Conservation (phyloP, 495 filamentous ascomycete genomes). For the Penicillium canariense region DNA sequence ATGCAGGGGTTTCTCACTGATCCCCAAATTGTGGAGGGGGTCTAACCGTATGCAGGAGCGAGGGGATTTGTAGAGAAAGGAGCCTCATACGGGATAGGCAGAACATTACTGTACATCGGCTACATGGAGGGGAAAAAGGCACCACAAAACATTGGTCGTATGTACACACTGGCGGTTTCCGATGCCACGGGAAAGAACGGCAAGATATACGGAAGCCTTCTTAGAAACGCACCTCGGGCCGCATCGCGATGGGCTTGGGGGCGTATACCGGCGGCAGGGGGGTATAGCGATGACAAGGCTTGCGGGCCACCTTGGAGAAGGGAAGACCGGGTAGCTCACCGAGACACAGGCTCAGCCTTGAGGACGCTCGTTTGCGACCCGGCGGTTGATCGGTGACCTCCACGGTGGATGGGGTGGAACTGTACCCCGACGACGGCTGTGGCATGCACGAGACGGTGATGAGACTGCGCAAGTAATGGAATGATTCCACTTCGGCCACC, state of each 20-base stretch:
- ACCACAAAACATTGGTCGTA: not conserved
- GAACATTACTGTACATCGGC: not conserved
- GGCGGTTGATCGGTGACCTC: not conserved
- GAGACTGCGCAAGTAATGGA: slow-evolving; percentile 26
- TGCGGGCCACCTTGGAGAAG: slow-evolving; percentile 7
- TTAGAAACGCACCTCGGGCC: slow-evolving; percentile 28
- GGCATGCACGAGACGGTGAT: slow-evolving; percentile 24
- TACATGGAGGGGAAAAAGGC: not conserved
- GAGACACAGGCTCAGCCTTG: slow-evolving; percentile 19
- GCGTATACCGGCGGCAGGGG: slow-evolving; percentile 20
- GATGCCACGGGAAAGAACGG: not conserved
- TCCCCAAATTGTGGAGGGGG: not conserved
- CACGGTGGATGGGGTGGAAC: not conserved
- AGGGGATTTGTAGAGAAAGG: not conserved
- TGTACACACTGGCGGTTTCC: not conserved
- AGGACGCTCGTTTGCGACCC: slow-evolving; percentile 20
- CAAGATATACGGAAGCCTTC: not conserved
- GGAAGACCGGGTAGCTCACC: slow-evolving; percentile 15
- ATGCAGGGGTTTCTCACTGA: slow-evolving; percentile 10
- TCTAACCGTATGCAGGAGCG: not conserved
- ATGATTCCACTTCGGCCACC: slow-evolving; percentile 21
- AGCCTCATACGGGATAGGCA: not conserved
- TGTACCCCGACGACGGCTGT: not conserved
- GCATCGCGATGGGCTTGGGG: slow-evolving; percentile 9
- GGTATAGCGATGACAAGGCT: slow-evolving; percentile 20